Base-by-base conservation (phyloP, 805 yeast genomes). In the Starmerella potacharoeniae region DNA sequence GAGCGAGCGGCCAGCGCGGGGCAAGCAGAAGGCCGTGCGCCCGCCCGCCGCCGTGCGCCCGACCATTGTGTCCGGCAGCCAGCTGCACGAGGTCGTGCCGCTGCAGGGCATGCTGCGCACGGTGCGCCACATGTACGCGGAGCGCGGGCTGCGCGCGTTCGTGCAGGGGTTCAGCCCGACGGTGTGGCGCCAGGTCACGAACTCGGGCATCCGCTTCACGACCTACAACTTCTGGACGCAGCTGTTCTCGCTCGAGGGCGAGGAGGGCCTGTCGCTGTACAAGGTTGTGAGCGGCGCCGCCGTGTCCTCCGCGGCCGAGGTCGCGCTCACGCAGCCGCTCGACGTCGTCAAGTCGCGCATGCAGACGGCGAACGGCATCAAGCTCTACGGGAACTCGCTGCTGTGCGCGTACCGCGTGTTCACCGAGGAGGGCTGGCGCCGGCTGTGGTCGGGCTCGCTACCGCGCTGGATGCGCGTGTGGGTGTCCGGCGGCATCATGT, bases 101-200 rank as follows among this genome's bases (percentile, higher is more conserved):
- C 55, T 55, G 33, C 58, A 49, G 31, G 55, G 53, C 5, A 46
- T 53, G 47, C n/a, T 57, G 28, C 60, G 62, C 13, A 66, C 69
- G 34, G 61, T 61, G 48, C 46, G 60, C 16, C 90, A 86, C 64
- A 86, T 90, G 66, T 85, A 84, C 65, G 65, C 69, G 46, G 74
- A 84, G 7, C 80, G 88, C 58, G 97, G 97, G 0, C 54, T 83
- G 1, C 68, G 79, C 40, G 95, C 95, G 1, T 88, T 87, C 63
- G 75, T 82, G 30, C 90, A 86, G 62, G 97, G 97, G 28, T 77
- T 90, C 13, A 69, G 78, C 55, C 85, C 95, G n/a, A 91, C 98
- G 0, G 70, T 88, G 22, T 68, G 82, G 9, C 78, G 97, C 61
- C 97, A 91, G 65, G 77, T 82, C 1, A 76, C 84, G 44, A 84